Base-by-base conservation (phyloP, 768 basidiomycete species). In the Mycena galericulata region DNA sequence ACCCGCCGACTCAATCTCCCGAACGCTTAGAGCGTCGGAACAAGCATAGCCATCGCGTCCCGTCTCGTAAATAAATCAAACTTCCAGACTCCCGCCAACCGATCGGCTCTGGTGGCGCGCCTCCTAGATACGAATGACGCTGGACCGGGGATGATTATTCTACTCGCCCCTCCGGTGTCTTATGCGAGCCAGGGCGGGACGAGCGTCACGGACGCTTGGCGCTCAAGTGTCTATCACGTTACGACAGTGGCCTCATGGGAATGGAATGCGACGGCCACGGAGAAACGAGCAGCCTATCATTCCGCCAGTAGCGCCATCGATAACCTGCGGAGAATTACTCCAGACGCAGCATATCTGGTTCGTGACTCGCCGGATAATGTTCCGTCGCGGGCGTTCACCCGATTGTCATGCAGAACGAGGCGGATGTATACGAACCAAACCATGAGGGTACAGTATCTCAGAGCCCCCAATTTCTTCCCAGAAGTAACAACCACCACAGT, bases 381-480 rank as follows among this genome's bases (percentile, higher is more conserved):
- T 15, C 6, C 17, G 1, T 46, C 6, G 15, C 26, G 18, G 36
- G 27, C 32, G 6, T 17, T 29, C 20, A 55, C 0, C 11, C 11
- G 24, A 14, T 26, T 8, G 11, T 3, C 3, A 17, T 22, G 17
- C 67, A 85, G 85, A 86, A 86, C 61, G 85, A 86, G 68, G 83
- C 84, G 0, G 85, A 86, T 70, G 82, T 85, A 4, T 79, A 86
- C 60, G 84, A 86, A 62, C 83, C 83, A 12, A 83, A 85, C 61
- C 75, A 81, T 64, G 70, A 84, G 76, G 78, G 83, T 84, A 18
- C 3, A 20, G 8, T n/a, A 17, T 10, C n/a, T 12, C 20, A 22
- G 6, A 20, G 49, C 17, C 17, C 14, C 14, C 34, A 14, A 9
- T 3, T 17, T 50, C 15, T 5, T 45, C 14, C 24, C 7, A 11